phyloP scores from a whole-genome alignment of 2,329 filamentous ascomycete genomes.

The Diaporthe vaccinii region DNA sequence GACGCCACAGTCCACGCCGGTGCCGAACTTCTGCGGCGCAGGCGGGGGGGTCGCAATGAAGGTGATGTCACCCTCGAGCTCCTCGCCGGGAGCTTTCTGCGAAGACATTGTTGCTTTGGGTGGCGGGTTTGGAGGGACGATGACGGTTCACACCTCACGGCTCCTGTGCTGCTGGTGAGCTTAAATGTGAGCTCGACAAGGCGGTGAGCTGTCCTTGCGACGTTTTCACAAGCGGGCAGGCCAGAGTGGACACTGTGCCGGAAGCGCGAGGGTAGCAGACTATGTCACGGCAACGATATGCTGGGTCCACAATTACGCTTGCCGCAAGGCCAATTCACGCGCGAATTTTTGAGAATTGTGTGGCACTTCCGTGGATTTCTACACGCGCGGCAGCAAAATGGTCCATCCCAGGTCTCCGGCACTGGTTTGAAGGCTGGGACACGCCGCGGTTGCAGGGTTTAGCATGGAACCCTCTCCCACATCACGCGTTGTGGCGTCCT shows the following conservation, averaged over 20 bases:
- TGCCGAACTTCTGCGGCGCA: slow-evolving; percentile 61
- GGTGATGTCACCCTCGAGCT: slow-evolving; percentile 58
- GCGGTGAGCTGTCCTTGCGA: slow-evolving; percentile 31
- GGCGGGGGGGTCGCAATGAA: slow-evolving; percentile 71
- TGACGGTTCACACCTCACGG: background rate
- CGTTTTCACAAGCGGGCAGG: slow-evolving; percentile 19
- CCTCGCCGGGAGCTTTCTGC: slow-evolving; percentile 6
- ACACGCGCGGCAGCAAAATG: slow-evolving; percentile 8
- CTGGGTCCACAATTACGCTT: slow-evolving; percentile 12
- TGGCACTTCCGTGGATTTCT: slow-evolving; percentile 1
- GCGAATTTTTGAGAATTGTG: slow-evolving; percentile 11
- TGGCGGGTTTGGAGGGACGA: slow-evolving; percentile 5
- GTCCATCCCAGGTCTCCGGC: background rate
- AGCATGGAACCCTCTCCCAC: slow-evolving; percentile 20
- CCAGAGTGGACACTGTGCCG: slow-evolving; percentile 9
- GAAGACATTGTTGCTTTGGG: slow-evolving; percentile 20
- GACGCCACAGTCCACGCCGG: slow-evolving; percentile 67
- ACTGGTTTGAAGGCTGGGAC: background rate
- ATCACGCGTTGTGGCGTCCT: slow-evolving; percentile 25
- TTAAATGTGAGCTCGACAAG: slow-evolving; percentile 7
- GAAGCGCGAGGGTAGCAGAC: background rate
- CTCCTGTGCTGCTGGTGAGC: slow-evolving; percentile 5
- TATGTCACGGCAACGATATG: slow-evolving; percentile 4
- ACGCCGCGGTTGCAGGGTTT: slow-evolving; percentile 19
- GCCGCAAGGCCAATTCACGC: background rate